phyloP scores from a whole-genome alignment of 148 eudicot species.

The Chenopodium formosanum region DNA sequence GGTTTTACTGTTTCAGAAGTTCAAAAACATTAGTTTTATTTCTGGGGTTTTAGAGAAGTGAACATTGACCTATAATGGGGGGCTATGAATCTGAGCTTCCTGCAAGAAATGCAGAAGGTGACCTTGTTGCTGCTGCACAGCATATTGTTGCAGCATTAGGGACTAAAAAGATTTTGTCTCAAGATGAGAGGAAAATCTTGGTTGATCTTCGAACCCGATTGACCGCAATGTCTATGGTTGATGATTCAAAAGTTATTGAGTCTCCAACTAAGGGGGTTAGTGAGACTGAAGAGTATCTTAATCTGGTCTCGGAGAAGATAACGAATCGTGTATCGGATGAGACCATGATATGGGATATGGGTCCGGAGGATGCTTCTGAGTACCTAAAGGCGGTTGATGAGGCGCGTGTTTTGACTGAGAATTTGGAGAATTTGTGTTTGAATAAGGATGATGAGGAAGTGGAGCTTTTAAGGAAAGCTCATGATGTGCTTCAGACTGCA shows the following conservation, averaged over 20 bases:
- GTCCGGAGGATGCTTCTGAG: constrained; percentile 57
- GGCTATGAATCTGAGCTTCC: constrained; percentile 38
- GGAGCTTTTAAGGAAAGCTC: constrained; percentile 47
- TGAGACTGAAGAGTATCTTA: constrained; percentile 53
- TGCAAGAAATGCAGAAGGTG: constrained; percentile 39
- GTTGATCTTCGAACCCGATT: constrained; percentile 59
- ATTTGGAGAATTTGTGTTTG: constrained; percentile 42
- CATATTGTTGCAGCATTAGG: constrained; percentile 53
- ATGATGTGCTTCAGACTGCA: constrained; percentile 66
- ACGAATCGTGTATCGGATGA: constrained; percentile 54
- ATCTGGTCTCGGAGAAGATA: constrained; percentile 52
- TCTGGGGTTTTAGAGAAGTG: constrained; percentile 23
- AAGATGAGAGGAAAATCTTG: constrained; percentile 56
- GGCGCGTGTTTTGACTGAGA: constrained; percentile 47
- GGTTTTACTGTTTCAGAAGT: constrained; percentile 29
- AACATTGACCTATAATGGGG: constrained; percentile 43
- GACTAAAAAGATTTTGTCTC: constrained; percentile 39
- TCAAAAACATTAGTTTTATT: constrained; percentile 5
- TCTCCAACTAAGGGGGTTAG: background rate
- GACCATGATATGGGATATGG: constrained; percentile 76
- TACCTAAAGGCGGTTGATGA: constrained; percentile 64
- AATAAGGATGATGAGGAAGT: constrained; percentile 39
- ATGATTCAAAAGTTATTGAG: constrained; percentile 26
- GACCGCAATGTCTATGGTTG: constrained; percentile 35
- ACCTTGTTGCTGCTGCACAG: constrained; percentile 66